Conservation (phyloP, 2,329 filamentous ascomycete species). For the Xylariales sp. region DNA sequence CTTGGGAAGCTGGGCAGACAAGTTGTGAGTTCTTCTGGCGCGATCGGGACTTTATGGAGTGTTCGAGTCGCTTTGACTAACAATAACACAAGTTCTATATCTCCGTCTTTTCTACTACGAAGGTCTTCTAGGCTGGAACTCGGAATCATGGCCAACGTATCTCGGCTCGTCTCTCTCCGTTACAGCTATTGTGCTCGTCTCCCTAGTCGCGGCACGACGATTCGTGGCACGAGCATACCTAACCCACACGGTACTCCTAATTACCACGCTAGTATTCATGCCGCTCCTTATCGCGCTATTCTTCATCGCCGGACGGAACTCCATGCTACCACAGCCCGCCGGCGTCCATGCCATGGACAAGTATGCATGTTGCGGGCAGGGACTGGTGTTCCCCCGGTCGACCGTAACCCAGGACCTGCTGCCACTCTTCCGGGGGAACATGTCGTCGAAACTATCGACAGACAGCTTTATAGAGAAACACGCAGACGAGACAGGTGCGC, state of each 20-base stretch:
- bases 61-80: neutral
- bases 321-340: conserved; percentile 35
- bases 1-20: conserved; percentile 37
- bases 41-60: neutral
- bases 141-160: conserved; percentile 44
- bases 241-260: conserved; percentile 29
- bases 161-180: conserved; percentile 31
- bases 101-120: conserved; percentile 48
- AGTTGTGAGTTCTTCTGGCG: conserved; percentile 31
- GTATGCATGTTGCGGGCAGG: conserved; percentile 47
- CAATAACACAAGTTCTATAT: conserved; percentile 42
- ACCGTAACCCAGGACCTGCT: conserved; percentile 41
- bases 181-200: conserved; percentile 3
- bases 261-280: conserved; percentile 39
- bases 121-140: conserved; percentile 47
- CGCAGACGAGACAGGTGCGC: conserved; percentile 35
- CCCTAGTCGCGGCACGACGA: conserved; percentile 19
- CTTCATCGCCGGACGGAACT: conserved; percentile 44
- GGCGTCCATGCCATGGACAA: conserved; percentile 45
- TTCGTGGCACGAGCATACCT: conserved; percentile 36
- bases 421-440: conserved; percentile 38
- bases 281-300: conserved; percentile 44
- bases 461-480: conserved; percentile 47
- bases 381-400: conserved; percentile 44
- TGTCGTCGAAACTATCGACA: conserved; percentile 37